Conservation (phyloP, 139 green algal genomes). For the Tetraselmis chui region DNA sequence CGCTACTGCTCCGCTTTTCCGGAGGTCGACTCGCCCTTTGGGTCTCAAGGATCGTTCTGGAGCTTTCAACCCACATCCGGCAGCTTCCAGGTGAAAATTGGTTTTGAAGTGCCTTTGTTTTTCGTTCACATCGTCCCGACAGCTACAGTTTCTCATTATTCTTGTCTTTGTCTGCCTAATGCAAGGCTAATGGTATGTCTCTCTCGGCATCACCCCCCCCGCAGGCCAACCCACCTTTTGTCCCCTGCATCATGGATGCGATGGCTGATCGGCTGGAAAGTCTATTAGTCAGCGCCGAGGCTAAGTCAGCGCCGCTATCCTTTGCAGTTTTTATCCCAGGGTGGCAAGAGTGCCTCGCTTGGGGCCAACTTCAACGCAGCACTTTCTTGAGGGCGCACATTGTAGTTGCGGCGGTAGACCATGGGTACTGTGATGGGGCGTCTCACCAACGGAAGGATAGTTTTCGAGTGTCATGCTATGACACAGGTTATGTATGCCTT, state of each 20-base stretch:
- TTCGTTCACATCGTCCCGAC: background rate
- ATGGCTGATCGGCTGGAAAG: background rate
- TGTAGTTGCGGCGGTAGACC: constrained; percentile 5
- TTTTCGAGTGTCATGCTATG: constrained; percentile 11
- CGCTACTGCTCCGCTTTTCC: constrained; percentile 11
- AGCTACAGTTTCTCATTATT: too few relatives aligned
- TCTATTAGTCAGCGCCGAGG: background rate
- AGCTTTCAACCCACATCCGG: background rate
- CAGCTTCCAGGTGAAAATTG: background rate
- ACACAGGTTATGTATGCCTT: constrained; percentile 10
- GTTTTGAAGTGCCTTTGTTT: background rate
- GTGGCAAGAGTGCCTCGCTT: constrained; percentile 1
- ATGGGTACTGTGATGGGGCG: constrained; percentile 23
- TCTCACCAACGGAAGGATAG: constrained; percentile 9
- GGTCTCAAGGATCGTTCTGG: constrained; percentile 16
- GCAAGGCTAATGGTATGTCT: too few relatives aligned
- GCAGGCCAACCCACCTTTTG: constrained; percentile 21
- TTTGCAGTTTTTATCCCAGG: constrained; percentile 9
- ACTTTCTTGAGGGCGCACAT: background rate
- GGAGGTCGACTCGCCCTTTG: constrained; percentile 18
- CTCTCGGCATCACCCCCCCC: background rate
- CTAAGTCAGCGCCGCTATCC: background rate
- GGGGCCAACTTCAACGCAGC: background rate
- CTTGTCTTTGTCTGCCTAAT: too few relatives aligned
- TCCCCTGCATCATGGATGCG: constrained; percentile 1